Base-by-base conservation (phyloP, 2,329 filamentous ascomycete species). In the Penicillium palitans region DNA sequence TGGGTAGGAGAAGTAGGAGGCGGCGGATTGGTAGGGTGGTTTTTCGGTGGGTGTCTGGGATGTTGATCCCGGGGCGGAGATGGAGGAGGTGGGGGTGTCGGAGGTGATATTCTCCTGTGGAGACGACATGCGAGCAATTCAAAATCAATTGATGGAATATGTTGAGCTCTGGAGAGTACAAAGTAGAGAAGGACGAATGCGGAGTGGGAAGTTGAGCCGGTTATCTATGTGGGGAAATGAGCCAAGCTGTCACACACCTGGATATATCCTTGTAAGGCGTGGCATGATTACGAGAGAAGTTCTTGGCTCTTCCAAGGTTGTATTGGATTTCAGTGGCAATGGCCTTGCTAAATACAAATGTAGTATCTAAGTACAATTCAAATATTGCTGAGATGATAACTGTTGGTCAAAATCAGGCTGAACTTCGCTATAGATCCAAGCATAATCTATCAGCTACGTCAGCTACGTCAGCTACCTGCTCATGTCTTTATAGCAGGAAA, bases 1-100 rank as follows among this genome's bases (percentile, higher is more conserved):
- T 5, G 81, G 79, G 56, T 81, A 81, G 39, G 80, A 77, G 63
- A 83, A 75, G 65, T 81, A 82, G 56, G 77, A 78, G 53, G 76
- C 73, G 44, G 79, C 59, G 58, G 76, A 74, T 66, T 75, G 71
- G 29, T 72, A 68, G 40, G 61, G 45, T 46, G 62, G 44, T 39
- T 61, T 63, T 63, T 61, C 57, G 45, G 66, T 61, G 46, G 66
- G 62, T 31, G 62, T 68, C 57, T 59, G 65, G 61, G 67, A 67
- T 49, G 60, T 59, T 51, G 68, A 65, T 59, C 58, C 61, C 44
- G 61, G 55, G 27, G 59, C 62, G 54, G 67, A 64, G 40, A 57
- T 64, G 52, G 66, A 63, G 55, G 59, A 61, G 52, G 66, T 61
- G 39, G 55, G 55, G 48, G 58, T 41, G 29, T 61, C 49, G 54